Percentiles rank a stretch among this genome's conserved stretches.
phyloP scores from a whole-genome alignment of 192 early-diverging fungal genomes.

The Coemansia sp. region DNA sequence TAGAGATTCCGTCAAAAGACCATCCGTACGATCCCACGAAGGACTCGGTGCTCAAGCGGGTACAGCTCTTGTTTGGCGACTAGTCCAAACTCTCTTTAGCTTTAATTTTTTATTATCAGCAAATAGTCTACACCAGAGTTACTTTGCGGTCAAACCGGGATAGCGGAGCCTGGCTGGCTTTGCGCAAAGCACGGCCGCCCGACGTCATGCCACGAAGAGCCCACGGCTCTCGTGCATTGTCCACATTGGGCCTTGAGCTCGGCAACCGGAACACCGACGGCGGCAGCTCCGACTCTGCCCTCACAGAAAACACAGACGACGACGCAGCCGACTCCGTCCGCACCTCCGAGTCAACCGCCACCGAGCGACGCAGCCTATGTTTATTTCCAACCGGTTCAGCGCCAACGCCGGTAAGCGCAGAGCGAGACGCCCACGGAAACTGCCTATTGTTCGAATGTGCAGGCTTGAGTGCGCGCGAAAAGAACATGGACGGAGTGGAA shows the following conservation, averaged over 20 bases:
- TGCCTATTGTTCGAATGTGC: slow-evolving; percentile 11
- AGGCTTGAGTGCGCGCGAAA: slow-evolving; percentile 27
- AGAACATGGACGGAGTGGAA: slow-evolving; percentile 32
- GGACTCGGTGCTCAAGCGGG: slow-evolving; percentile 82
- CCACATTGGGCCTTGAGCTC: not conserved
- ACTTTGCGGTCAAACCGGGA: slow-evolving; percentile 42
- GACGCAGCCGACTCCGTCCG: slow-evolving; percentile 3
- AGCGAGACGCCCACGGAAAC: slow-evolving; percentile 35
- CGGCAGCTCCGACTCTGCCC: slow-evolving; percentile 19
- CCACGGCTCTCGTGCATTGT: slow-evolving; percentile 15
- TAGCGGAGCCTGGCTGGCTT: slow-evolving; percentile 30
- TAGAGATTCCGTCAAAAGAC: slow-evolving; percentile 99
- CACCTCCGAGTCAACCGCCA: not conserved
- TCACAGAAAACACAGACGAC: slow-evolving; percentile 19
- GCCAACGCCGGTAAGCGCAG: not conserved
- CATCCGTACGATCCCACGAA: slow-evolving; percentile 93
- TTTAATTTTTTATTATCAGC: not conserved
- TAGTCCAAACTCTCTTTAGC: slow-evolving; percentile 29
- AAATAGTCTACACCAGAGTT: slow-evolving; percentile 10
- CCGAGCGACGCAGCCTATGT: slow-evolving; percentile 27
- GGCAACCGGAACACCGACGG: slow-evolving; percentile 47
- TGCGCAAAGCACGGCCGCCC: slow-evolving; percentile 37
- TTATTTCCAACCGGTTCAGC: slow-evolving; percentile 10
- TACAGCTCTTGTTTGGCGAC: slow-evolving; percentile 78
- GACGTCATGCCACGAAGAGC: slow-evolving; percentile 36